A percentile compares a stretch with the other conserved stretches of the same genome.
phyloP scores from a whole-genome alignment of 1,284 basidiomycete genomes.

The Stygiomarasmius scandens region DNA sequence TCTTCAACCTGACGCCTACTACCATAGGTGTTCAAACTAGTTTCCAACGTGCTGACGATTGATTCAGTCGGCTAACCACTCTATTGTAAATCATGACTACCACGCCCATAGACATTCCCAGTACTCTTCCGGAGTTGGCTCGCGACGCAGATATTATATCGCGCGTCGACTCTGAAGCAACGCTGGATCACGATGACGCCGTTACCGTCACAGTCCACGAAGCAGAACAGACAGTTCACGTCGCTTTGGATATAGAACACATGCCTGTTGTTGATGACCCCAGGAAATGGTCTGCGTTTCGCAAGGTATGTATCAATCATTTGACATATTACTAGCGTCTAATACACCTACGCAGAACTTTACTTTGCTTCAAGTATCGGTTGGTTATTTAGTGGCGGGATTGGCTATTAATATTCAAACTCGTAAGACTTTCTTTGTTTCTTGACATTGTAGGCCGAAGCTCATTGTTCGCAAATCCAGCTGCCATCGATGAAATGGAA shows the following conservation, averaged over 20 bases:
- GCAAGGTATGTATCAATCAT: constrained; percentile 55
- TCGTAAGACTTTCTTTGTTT: constrained; percentile 45
- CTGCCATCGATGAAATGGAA: constrained; percentile 70
- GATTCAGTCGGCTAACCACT: too few relatives aligned
- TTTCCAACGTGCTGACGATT: too few relatives aligned
- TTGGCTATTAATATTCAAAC: constrained; percentile 72
- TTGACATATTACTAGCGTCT: background rate
- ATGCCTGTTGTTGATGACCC: constrained; percentile 76
- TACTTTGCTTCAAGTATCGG: constrained; percentile 59
- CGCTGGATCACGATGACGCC: constrained; percentile 2
- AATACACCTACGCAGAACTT: constrained; percentile 40
- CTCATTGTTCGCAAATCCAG: constrained; percentile 31
- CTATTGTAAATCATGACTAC: too few relatives aligned
- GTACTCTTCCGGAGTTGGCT: background rate
- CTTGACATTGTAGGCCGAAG: background rate
- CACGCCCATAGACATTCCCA: too few relatives aligned
- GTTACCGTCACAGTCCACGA: constrained; percentile 9
- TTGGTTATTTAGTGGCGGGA: constrained; percentile 69
- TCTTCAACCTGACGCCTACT: too few relatives aligned
- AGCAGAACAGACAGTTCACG: background rate
- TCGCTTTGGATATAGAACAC: constrained; percentile 40
- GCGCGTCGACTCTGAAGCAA: background rate
- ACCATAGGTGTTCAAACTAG: too few relatives aligned
- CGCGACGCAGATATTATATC: background rate
- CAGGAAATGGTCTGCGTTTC: constrained; percentile 64